Evolutionary conservation across 2,329 filamentous ascomycete species (phyloP), one percentile per base, ranked within the genome.

Genomic region (Madurella fahalii): DNA sequence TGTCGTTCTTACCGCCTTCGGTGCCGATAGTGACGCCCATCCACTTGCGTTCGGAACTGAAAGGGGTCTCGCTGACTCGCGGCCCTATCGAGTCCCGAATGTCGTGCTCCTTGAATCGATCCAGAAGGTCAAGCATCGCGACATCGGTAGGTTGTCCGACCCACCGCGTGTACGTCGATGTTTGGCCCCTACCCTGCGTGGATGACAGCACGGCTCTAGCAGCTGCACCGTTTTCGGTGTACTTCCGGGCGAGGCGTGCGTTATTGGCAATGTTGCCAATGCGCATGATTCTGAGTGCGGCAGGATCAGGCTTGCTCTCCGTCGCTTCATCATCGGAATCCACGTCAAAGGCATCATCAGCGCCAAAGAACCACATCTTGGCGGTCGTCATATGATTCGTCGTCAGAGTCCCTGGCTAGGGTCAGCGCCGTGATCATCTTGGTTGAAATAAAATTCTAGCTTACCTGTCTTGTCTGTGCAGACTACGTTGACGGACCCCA

Each of bases 401-500:
- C 0, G 94, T 99, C 57, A 99, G 75, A 1, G 94, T 99, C 32
- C 93, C 86, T 86, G 46, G 12, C 41, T 2, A 43, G 9, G 1
- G 47, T 61, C 17, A 61, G 52, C 37, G 7, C 32, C 34, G 13
- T 12, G 4, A 2, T 16, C 1, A 5, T 31, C 20, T 8, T 1
- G 5, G 11, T 15, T 15, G 9, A 30, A 47, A 67, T 58, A 59
- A n/a, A 59, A n/a, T 50, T 45, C 50, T 61, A 31, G 16, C 51
- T 44, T 57, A 84, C 84, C 90, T 42, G 94, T 99, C 75, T 99
- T 99, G 77, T 99, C 94, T 63, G 91, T 96, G 75, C 95, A 99
- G 7, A 99, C 90, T n/a, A 99, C 92, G 65, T 97, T 99, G 56
- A 99, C 94, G n/a, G 92, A 96, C 9, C 95, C 95, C 5, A 99